Conservation (phyloP, 257 asterid species). For the Petrea volubilis region DNA sequence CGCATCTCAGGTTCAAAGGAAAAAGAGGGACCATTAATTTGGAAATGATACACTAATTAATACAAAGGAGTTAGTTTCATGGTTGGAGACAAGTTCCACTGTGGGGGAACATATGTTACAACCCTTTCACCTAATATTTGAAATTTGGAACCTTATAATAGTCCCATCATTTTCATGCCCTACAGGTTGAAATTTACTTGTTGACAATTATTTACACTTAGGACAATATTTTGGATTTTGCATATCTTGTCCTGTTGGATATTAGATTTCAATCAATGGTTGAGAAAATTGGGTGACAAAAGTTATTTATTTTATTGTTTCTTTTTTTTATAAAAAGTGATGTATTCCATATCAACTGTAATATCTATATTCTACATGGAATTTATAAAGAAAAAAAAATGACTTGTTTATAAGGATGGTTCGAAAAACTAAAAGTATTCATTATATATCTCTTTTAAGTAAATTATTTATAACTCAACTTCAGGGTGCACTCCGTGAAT, state of each 20-base stretch:
- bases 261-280: not conserved
- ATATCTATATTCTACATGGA: too few relatives aligned
- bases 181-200: not conserved
- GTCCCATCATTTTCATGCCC: slow-evolving; percentile 34
- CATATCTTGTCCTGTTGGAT: not conserved
- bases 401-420: too few relatives aligned
- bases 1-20: not conserved
- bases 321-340: too few relatives aligned
- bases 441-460: too few relatives aligned
- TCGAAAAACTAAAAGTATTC: too few relatives aligned
- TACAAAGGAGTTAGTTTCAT: slow-evolving; percentile 33
- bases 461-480: too few relatives aligned
- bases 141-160: slow-evolving; percentile 29
- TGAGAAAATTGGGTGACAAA: not conserved
- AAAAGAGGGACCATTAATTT: slow-evolving; percentile 39
- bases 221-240: not conserved
- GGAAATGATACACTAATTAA: not conserved
- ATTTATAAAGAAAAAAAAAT: too few relatives aligned
- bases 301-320: too few relatives aligned
- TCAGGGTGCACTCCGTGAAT: too few relatives aligned
- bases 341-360: too few relatives aligned
- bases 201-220: not conserved
- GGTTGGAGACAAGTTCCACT: slow-evolving; percentile 49
- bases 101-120: slow-evolving; percentile 38
- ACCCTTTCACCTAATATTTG: slow-evolving; percentile 24